These are phyloP conservation scores for Pyrenula massariospora DNA, from an alignment of 495 filamentous ascomycete species.

Conservation along the genomic window DNA sequence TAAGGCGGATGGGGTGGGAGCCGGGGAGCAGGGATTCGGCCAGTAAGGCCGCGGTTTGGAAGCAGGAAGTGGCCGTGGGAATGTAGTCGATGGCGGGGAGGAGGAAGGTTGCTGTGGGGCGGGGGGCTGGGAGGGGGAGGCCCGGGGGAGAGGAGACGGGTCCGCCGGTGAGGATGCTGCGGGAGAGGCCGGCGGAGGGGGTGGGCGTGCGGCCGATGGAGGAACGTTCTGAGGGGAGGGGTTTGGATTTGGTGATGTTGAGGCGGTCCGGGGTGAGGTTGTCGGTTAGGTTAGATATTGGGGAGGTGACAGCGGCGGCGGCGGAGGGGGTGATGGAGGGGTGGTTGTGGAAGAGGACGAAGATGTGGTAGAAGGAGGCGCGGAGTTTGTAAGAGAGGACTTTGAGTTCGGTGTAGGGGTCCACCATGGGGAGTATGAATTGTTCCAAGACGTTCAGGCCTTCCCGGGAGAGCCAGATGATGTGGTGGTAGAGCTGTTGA, in stretches of 20 bases:
- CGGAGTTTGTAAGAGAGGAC: constrained; percentile 85
- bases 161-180: constrained; percentile 11
- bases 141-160: constrained; percentile 15
- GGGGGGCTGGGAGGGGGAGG: constrained; percentile 32
- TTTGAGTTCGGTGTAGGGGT: constrained; percentile 59
- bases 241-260: constrained; percentile 22
- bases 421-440: constrained; percentile 71
- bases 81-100: constrained; percentile 75
- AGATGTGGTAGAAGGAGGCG: constrained; percentile 92
- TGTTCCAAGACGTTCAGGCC: constrained; percentile 77
- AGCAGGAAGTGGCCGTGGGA: constrained; percentile 65
- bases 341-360: constrained; percentile 87
- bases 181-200: constrained; percentile 19
- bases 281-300: neutral
- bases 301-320: constrained; percentile 22
- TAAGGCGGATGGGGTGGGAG: constrained; percentile 80
- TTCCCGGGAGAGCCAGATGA: constrained; percentile 91
- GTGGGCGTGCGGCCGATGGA: constrained; percentile 24
- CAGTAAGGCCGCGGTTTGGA: constrained; percentile 63
- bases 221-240: constrained; percentile 31
- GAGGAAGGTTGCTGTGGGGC: constrained; percentile 52
- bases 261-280: constrained; percentile 1
- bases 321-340: constrained; percentile 40
- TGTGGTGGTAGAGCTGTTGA: constrained; percentile 72
- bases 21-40: constrained; percentile 69